A percentile compares a stretch with the other conserved stretches of the same genome.
These are phyloP conservation scores for Aspergillus oerlinghausenensis DNA, from an alignment of 2,329 filamentous ascomycete species.

Conservation along the genomic window DNA sequence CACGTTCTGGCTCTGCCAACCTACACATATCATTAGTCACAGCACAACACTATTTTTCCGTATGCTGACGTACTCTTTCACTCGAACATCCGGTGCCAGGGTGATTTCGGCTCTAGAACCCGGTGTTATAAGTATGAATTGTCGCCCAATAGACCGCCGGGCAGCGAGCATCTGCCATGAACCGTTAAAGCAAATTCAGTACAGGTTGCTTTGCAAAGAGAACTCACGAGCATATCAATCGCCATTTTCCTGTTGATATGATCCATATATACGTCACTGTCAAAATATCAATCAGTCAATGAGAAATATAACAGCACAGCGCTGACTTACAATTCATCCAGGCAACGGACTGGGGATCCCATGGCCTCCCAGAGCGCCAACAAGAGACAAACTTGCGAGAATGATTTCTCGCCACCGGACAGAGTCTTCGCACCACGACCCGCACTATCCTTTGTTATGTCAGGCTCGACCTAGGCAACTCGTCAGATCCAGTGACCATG, in stretches of 20 bases:
- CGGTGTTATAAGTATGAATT: slow-evolving; percentile 95
- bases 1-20: slow-evolving; percentile 43
- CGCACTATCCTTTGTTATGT: slow-evolving; percentile 62
- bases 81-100: slow-evolving; percentile 40
- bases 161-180: slow-evolving; percentile 69
- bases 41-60: not conserved
- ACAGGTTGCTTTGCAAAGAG: not conserved
- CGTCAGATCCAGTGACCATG: slow-evolving; percentile 5
- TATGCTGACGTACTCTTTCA: slow-evolving; percentile 38
- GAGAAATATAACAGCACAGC: not conserved
- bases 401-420: slow-evolving; percentile 95
- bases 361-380: slow-evolving; percentile 96
- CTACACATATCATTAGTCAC: slow-evolving; percentile 17
- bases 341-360: slow-evolving; percentile 87
- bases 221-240: slow-evolving; percentile 82
- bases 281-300: slow-evolving; percentile 12
- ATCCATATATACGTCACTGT: slow-evolving; percentile 94
- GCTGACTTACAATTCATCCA: slow-evolving; percentile 77
- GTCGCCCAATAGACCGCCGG: slow-evolving; percentile 77
- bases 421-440: slow-evolving; percentile 86
- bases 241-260: slow-evolving; percentile 89
- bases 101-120: slow-evolving; percentile 64
- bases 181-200: slow-evolving; percentile 10
- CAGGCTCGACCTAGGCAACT: slow-evolving; percentile 53
- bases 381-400: slow-evolving; percentile 91